These are phyloP conservation scores for Pisolithus thermaeus DNA, from an alignment of 1,284 basidiomycete genomes.

Conservation along the genomic window DNA sequence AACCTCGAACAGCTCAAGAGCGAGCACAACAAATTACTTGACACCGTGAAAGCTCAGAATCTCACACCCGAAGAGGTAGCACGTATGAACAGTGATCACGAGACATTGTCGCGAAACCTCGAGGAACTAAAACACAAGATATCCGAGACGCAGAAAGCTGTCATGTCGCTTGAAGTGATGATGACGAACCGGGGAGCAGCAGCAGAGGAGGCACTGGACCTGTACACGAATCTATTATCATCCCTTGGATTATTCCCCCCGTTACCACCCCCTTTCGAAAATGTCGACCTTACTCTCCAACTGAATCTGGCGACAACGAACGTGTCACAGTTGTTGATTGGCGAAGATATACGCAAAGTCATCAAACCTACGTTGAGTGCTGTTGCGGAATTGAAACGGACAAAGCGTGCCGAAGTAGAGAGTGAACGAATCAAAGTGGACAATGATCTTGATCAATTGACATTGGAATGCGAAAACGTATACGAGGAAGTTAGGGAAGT, in stretches of 20 bases:
- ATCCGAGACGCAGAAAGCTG: slow-evolving; percentile 59
- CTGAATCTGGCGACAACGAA: slow-evolving; percentile 69
- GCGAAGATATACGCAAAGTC: slow-evolving; percentile 58
- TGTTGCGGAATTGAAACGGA: slow-evolving; percentile 64
- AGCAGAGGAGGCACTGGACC: slow-evolving; percentile 73
- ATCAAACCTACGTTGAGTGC: slow-evolving; percentile 68
- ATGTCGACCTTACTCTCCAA: slow-evolving; percentile 68
- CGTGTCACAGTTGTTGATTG: slow-evolving; percentile 56
- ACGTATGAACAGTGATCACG: slow-evolving; percentile 83
- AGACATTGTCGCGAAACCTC: slow-evolving; percentile 61
- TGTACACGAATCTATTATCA: slow-evolving; percentile 66
- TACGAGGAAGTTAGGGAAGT: slow-evolving; percentile 65
- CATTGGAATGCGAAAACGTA: slow-evolving; percentile 70
- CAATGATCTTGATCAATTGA: slow-evolving; percentile 71
- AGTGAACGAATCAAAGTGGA: slow-evolving; percentile 72
- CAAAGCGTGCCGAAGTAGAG: slow-evolving; percentile 62
- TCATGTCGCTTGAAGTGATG: slow-evolving; percentile 73
- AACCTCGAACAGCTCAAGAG: slow-evolving; percentile 54
- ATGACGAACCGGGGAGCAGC: slow-evolving; percentile 72
- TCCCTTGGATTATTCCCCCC: slow-evolving; percentile 71
- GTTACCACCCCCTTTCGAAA: slow-evolving; percentile 58
- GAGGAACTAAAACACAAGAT: slow-evolving; percentile 74
- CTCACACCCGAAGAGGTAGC: slow-evolving; percentile 80
- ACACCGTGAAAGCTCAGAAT: slow-evolving; percentile 76
- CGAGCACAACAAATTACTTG: slow-evolving; percentile 58